phyloP scores from a whole-genome alignment of 2,329 filamentous ascomycete species.

The Lasiodiplodia theobromae region DNA sequence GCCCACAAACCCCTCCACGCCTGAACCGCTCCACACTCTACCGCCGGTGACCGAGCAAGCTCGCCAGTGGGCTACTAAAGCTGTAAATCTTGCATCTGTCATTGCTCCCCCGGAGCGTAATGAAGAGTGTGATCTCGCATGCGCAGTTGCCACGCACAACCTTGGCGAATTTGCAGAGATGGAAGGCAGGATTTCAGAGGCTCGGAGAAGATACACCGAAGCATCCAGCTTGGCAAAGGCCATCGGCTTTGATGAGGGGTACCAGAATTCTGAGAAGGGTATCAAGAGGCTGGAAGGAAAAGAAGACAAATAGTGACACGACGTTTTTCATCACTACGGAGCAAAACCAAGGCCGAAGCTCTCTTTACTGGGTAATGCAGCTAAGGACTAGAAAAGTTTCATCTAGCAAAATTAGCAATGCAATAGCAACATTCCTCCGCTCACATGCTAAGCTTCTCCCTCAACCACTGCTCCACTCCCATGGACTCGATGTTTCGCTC shows the following conservation, averaged over 20 bases:
- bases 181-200: constrained; percentile 69
- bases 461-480: constrained; percentile 52
- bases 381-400: not conserved
- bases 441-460: constrained; percentile 31
- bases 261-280: constrained; percentile 50
- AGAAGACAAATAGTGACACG: constrained; percentile 3
- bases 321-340: not conserved
- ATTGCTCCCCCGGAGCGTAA: constrained; percentile 72
- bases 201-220: constrained; percentile 72
- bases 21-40: constrained; percentile 42
- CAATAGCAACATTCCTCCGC: not conserved
- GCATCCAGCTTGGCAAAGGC: constrained; percentile 65
- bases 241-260: constrained; percentile 56
- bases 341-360: not conserved
- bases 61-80: constrained; percentile 79
- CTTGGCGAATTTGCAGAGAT: constrained; percentile 84
- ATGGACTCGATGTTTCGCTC: constrained; percentile 56
- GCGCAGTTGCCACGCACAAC: constrained; percentile 84
- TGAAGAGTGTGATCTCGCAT: constrained; percentile 83
- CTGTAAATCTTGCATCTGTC: constrained; percentile 69
- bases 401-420: not conserved
- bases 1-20: constrained; percentile 46
- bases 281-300: constrained; percentile 44
- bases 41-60: constrained; percentile 71
- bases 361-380: not conserved